phyloP scores from a whole-genome alignment of 306 rosid genomes.

The Canavalia ensiformis region DNA sequence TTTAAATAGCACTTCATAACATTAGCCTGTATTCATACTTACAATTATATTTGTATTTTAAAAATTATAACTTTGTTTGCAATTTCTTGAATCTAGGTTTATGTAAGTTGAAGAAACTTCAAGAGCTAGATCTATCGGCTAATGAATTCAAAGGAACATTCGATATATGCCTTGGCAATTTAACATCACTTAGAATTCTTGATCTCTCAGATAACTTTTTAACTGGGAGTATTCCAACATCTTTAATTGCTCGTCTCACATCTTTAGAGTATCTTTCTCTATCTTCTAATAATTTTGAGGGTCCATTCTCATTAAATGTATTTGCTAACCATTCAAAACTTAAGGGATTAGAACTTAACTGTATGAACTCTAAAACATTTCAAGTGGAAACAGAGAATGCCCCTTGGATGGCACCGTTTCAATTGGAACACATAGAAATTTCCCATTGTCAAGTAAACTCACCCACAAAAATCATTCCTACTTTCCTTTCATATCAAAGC shows the following conservation, averaged over 20 bases:
- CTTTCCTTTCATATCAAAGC: neutral
- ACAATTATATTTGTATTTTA: neutral
- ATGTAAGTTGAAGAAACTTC: slow-evolving; percentile 14
- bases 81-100: neutral
- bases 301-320: slow-evolving; percentile 19
- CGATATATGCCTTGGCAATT: slow-evolving; percentile 13
- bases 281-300: neutral
- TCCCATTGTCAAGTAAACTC: neutral
- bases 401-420: slow-evolving; percentile 36
- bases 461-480: neutral
- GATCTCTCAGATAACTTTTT: neutral
- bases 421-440: slow-evolving; percentile 4
- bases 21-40: neutral
- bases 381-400: slow-evolving; percentile 44
- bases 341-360: neutral
- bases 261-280: neutral
- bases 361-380: neutral
- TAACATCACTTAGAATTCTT: neutral
- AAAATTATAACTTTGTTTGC: neutral
- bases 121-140: neutral
- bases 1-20: neutral
- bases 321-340: slow-evolving; percentile 41
- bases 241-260: neutral
- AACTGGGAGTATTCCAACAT: neutral
- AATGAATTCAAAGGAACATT: neutral